Evolutionary conservation across 345 rosid genomes (phyloP).

Genomic region (Cardiospermum halicacabum): DNA sequence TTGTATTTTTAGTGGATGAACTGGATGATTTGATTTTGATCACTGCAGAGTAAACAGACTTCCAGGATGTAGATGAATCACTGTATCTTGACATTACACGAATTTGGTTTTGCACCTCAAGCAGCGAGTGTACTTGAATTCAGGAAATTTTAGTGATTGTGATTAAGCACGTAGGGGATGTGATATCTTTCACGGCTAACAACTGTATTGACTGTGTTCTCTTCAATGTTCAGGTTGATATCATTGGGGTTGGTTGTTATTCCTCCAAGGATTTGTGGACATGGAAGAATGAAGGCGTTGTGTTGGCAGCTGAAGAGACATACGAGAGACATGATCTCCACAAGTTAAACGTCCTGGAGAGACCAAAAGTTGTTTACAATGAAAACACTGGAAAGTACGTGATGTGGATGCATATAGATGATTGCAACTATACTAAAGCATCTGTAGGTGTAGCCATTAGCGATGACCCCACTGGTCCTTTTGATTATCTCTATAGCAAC

Average conservation of each 20-base stretch:
- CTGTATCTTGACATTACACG: neutral
- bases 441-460: conserved; percentile 76
- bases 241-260: conserved; percentile 94
- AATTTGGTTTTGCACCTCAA: neutral
- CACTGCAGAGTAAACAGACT: neutral
- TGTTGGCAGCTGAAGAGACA: conserved; percentile 62
- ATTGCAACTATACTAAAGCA: conserved; percentile 91
- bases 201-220: neutral
- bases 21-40: neutral
- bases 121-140: neutral
- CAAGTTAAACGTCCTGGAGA: conserved; percentile 82
- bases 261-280: conserved; percentile 90
- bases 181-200: neutral
- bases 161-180: neutral
- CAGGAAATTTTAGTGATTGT: neutral
- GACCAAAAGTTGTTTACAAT: conserved; percentile 90
- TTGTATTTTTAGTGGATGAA: neutral
- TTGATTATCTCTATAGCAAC: conserved; percentile 64
- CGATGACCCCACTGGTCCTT: conserved; percentile 76
- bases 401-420: conserved; percentile 99
- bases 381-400: conserved; percentile 66
- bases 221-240: conserved; percentile 60
- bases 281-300: conserved; percentile 91
- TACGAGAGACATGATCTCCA: conserved; percentile 75
- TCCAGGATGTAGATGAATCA: neutral